Conservation (phyloP, 2,329 filamentous ascomycete genomes). For the Monilinia aucupariae region DNA sequence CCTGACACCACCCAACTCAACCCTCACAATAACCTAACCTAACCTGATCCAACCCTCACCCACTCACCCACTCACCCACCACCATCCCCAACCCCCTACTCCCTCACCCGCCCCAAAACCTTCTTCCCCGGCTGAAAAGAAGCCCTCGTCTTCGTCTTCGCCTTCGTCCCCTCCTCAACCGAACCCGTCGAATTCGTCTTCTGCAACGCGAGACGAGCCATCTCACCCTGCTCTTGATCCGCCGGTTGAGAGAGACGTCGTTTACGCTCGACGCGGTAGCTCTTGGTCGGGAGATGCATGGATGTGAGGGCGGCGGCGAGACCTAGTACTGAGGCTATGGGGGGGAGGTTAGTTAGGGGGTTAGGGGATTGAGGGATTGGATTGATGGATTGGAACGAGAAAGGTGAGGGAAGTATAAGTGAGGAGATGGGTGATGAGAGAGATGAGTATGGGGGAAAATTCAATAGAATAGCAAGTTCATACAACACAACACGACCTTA, state of each 20-base stretch:
- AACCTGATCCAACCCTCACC: not conserved
- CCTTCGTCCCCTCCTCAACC: not conserved
- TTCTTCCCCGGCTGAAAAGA: constrained; percentile 11
- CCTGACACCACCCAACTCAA: no score
- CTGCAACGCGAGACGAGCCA: constrained; percentile 9
- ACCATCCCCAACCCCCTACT: not conserved
- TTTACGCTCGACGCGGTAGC: constrained; percentile 12
- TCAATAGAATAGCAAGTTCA: no score
- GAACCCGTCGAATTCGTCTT: constrained; percentile 11
- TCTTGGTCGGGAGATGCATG: constrained; percentile 14
- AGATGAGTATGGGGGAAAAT: no score
- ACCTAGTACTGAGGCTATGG: constrained; percentile 11
- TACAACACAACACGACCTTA: no score
- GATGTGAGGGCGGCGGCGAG: constrained; percentile 13
- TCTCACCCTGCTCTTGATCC: not conserved
- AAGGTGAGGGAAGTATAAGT: no score
- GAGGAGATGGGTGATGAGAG: no score
- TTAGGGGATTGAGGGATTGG: not conserved
- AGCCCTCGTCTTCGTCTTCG: not conserved
- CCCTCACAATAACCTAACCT: no score
- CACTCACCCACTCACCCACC: no score
- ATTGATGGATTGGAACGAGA: not conserved
- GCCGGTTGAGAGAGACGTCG: constrained; percentile 13
- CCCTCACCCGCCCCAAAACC: constrained; percentile 7
- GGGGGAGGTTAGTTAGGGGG: not conserved